A percentile compares a stretch with the other conserved stretches of the same genome.
Conservation (phyloP, 768 basidiomycete species). For the Imleria badia region DNA sequence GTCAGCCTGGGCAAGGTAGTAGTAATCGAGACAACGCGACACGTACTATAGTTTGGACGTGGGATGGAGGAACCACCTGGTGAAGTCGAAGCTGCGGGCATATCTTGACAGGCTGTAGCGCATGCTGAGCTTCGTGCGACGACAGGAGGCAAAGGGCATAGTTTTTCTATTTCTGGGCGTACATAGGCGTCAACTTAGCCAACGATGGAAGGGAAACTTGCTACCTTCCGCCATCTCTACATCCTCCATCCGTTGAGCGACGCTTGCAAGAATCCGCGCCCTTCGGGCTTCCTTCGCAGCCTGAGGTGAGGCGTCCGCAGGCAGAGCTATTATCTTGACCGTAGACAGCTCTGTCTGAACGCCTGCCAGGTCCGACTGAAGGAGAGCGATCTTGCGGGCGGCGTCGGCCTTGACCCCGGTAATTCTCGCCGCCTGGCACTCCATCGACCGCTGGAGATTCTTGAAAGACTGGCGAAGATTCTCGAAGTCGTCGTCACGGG, state of each 20-base stretch:
- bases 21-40: neutral
- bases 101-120: neutral
- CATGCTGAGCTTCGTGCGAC: neutral
- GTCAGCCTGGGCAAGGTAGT: neutral
- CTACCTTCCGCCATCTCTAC: conserved; percentile 7
- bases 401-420: conserved; percentile 16
- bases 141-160: neutral
- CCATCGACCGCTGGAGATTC: neutral
- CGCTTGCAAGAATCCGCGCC: neutral
- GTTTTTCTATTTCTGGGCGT: neutral
- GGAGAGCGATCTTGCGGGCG: conserved; percentile 15
- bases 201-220: neutral
- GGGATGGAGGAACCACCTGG: neutral
- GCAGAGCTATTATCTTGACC: conserved; percentile 3
- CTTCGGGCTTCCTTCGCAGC: conserved; percentile 4
- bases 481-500: conserved; percentile 1
- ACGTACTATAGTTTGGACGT: conserved; percentile 4
- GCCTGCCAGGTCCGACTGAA: conserved; percentile 13
- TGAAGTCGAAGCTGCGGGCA: neutral
- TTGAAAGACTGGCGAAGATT: conserved; percentile 4
- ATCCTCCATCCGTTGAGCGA: neutral
- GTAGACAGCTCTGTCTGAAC: conserved; percentile 8
- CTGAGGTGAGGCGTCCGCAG: neutral
- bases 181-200: conserved; percentile 1
- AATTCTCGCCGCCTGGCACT: conserved; percentile 16